These are phyloP conservation scores for Penicillium verrucosum DNA, from an alignment of 2,329 filamentous ascomycete genomes.

Conservation along the genomic window DNA sequence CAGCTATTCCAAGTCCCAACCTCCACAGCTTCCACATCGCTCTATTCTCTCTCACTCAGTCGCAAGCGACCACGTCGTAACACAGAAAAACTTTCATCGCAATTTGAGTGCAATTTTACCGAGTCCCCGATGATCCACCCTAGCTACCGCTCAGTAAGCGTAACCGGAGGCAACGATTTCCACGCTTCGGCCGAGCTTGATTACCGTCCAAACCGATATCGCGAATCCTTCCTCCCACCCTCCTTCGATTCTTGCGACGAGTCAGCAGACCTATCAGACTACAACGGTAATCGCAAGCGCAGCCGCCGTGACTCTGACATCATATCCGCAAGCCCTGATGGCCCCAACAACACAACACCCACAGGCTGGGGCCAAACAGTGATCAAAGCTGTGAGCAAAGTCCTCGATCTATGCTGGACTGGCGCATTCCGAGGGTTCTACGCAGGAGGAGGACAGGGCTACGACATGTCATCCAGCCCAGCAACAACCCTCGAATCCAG, in stretches of 20 bases:
- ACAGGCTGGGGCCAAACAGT: conserved; percentile 43
- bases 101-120: conserved; percentile 30
- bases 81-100: conserved; percentile 23
- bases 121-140: conserved; percentile 37
- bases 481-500: conserved; percentile 22
- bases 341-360: conserved; percentile 14
- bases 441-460: conserved; percentile 75
- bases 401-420: conserved; percentile 78
- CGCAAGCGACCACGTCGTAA: conserved; percentile 35
- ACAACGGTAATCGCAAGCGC: conserved; percentile 30
- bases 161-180: conserved; percentile 20
- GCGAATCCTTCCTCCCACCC: conserved; percentile 26
- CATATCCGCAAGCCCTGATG: conserved; percentile 21
- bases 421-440: conserved; percentile 77
- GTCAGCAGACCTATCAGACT: conserved; percentile 17
- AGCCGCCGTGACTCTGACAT: conserved; percentile 32
- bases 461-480: conserved; percentile 50
- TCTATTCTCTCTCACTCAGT: conserved; percentile 35
- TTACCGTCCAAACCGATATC: conserved; percentile 44
- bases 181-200: conserved; percentile 34
- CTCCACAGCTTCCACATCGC: conserved; percentile 38
- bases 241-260: conserved; percentile 30
- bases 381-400: conserved; percentile 56
- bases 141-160: conserved; percentile 38
- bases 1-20: conserved; percentile 39